Conservation (phyloP, 768 basidiomycete genomes). For the Collybiopsis luxurians region DNA sequence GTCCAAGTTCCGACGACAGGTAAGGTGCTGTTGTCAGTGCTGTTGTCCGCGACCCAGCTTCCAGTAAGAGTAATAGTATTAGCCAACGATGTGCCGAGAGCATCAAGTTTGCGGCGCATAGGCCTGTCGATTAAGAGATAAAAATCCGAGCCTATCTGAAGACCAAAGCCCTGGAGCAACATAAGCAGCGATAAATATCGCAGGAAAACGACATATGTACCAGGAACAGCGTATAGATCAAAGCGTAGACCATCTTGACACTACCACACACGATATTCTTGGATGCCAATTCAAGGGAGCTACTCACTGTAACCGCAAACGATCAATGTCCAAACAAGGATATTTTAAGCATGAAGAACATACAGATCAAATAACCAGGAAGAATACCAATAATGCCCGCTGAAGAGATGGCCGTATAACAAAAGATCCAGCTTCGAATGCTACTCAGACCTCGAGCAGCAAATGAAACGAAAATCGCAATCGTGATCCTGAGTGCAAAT, state of each 20-base stretch:
- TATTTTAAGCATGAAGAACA: conserved; percentile 22
- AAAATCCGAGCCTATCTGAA: conserved; percentile 82
- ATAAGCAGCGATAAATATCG: conserved; percentile 1
- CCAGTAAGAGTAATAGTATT: conserved; percentile 57
- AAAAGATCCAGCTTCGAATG: conserved; percentile 76
- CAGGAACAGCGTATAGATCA: conserved; percentile 82
- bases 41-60: conserved; percentile 63
- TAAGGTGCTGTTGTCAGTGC: conserved; percentile 35
- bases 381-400: conserved; percentile 85
- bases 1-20: conserved; percentile 63
- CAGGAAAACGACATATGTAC: conserved; percentile 20
- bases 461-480: conserved; percentile 80
- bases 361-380: conserved; percentile 84
- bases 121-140: conserved; percentile 67
- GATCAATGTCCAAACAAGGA: neutral
- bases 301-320: no score
- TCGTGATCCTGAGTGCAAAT: conserved; percentile 60
- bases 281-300: conserved; percentile 80
- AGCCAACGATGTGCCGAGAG: conserved; percentile 49
- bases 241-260: conserved; percentile 86
- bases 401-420: conserved; percentile 89
- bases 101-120: conserved; percentile 50
- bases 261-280: conserved; percentile 84
- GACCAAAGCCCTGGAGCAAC: conserved; percentile 60
- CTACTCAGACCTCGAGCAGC: conserved; percentile 78